Conservation (phyloP, 2,329 filamentous ascomycete genomes). For the Allantophomopsis cytisporea region DNA sequence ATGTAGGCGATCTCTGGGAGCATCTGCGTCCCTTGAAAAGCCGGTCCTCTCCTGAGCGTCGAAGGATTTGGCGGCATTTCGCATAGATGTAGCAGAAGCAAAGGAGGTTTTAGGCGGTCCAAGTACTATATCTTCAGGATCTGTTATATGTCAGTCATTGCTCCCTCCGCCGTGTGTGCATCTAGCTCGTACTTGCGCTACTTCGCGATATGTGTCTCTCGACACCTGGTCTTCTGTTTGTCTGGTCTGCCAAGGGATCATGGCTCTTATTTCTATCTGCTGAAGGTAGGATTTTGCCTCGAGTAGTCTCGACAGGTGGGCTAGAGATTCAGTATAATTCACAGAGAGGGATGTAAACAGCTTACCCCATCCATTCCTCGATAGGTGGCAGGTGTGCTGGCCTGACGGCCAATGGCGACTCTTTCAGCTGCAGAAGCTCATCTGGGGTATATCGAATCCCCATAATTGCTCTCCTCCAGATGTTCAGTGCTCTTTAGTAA, state of each 20-base stretch:
- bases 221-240: constrained; percentile 33
- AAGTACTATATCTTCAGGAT: constrained; percentile 70
- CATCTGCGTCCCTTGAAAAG: constrained; percentile 38
- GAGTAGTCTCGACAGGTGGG: constrained; percentile 14
- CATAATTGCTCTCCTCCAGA: constrained; percentile 6
- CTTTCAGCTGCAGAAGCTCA: constrained; percentile 59
- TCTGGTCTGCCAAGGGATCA: constrained; percentile 14
- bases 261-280: constrained; percentile 31
- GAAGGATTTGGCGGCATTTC: constrained; percentile 22
- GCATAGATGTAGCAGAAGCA: constrained; percentile 55
- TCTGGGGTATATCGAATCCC: constrained; percentile 54
- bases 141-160: constrained; percentile 22
- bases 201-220: constrained; percentile 43
- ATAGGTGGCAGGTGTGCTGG: constrained; percentile 67
- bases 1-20: constrained; percentile 43
- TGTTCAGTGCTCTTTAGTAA: no score
- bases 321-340: constrained; percentile 6
- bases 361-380: constrained; percentile 94
- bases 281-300: constrained; percentile 26
- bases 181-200: constrained; percentile 34
- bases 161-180: constrained; percentile 12
- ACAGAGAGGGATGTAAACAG: not conserved
- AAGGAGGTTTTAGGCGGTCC: constrained; percentile 77
- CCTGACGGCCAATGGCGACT: constrained; percentile 73
- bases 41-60: constrained; percentile 28